Evolutionary conservation across 202 grass and related monocot genomes (phyloP), one percentile per base, ranked within the genome.

Genomic region (Zoysia matrella): DNA sequence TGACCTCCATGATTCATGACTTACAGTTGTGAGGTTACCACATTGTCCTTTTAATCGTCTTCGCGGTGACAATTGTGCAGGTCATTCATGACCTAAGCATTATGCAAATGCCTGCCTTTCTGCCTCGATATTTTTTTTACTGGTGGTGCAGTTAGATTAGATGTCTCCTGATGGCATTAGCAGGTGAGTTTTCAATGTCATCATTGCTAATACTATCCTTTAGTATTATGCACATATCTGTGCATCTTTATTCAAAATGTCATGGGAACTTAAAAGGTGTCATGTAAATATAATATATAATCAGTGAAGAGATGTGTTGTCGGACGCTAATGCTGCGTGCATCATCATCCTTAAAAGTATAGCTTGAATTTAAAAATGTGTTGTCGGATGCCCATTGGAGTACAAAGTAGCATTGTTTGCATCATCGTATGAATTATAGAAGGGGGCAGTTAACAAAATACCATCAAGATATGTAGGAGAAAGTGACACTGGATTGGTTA

Each of bases 381-480:
- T 85, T 89, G 83, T 89, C 78, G 84, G 83, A 69, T 78, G 83
- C 22, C 39, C 78, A 86, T 89, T 89, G 88, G 82, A 77, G 73
- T 22, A 67, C 52, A 58, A 54, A 52, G 36, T 51, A 78, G 30
- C 68, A 60, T 60, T 39, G 60, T 61, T 78, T 54, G 73, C 83
- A 82, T 82, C 87, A 85, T 47, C 15, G 9, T 82, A 8, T 69
- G 67, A 86, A 78, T 45, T 69, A 82, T 78, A 62, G 67, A 82
- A 85, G 61, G 61, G 71, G 47, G 72, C 78, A 12, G 82, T 82
- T 81, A 54, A 51, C 51, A 89, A 78, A 67, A 89, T 85, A 85
- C 30, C 30, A 36, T 78, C 7, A 48, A 72, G 83, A 73, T 62
- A 69, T 73, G 82, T 82, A 53, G 72, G 36, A 68, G 83, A 54